These are phyloP conservation scores for Sclerospora graminicola DNA, from an alignment of 352 stramenopile species.

Conservation along the genomic window DNA sequence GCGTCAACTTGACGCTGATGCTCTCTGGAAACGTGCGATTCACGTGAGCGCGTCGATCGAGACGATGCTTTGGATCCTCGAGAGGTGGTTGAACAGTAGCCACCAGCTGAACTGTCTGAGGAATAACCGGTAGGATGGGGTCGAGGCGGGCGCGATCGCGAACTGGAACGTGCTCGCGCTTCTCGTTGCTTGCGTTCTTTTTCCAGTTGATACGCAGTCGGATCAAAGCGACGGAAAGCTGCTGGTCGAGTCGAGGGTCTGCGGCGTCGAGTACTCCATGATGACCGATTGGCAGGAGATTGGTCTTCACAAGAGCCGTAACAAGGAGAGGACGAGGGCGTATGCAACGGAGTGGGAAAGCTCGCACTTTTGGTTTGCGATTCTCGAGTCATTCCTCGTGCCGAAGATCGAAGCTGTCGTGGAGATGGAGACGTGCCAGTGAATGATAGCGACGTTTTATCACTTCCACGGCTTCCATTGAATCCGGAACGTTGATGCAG, in stretches of 20 bases:
- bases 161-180: conserved; percentile 26
- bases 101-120: conserved; percentile 49
- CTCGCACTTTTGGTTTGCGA: conserved; percentile 5
- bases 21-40: conserved; percentile 26
- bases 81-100: conserved; percentile 57
- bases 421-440: conserved; percentile 6
- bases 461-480: conserved; percentile 3
- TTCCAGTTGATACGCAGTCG: conserved; percentile 74
- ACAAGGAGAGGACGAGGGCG: no score
- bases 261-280: conserved; percentile 3
- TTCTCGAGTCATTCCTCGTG: not conserved
- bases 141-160: conserved; percentile 9
- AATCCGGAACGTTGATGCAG: not conserved
- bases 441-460: conserved; percentile 7
- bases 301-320: no score
- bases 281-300: no score
- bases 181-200: conserved; percentile 43
- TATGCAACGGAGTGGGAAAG: conserved; percentile 18
- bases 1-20: conserved; percentile 45
- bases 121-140: conserved; percentile 39
- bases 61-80: conserved; percentile 39
- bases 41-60: conserved; percentile 29
- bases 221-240: conserved; percentile 67
- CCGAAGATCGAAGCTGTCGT: conserved; percentile 1
- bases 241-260: conserved; percentile 8